Percentiles rank a stretch among this genome's conserved stretches.
phyloP scores from a whole-genome alignment of 179 eudicot species.

The Spergularia azorica region DNA sequence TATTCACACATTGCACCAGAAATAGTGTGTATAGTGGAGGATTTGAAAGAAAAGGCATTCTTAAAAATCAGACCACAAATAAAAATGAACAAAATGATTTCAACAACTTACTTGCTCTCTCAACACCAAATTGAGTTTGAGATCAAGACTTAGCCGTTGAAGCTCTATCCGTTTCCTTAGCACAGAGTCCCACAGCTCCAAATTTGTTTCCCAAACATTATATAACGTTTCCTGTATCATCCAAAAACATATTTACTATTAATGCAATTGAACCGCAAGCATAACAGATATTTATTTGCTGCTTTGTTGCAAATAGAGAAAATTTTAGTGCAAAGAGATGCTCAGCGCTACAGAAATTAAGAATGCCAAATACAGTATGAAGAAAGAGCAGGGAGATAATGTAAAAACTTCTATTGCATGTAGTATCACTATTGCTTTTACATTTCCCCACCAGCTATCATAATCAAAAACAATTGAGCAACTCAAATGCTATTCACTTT shows the following conservation, averaged over 20 bases:
- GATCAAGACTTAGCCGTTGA: constrained; percentile 56
- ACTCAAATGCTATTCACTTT: background rate
- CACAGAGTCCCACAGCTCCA: constrained; percentile 67
- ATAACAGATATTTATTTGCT: constrained; percentile 3
- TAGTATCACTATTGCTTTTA: background rate
- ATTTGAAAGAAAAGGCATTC: background rate
- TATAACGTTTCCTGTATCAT: constrained; percentile 63
- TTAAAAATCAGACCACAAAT: background rate
- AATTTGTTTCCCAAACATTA: constrained; percentile 69
- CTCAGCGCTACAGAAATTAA: no score
- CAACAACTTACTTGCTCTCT: constrained; percentile 59
- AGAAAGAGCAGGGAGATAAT: background rate
- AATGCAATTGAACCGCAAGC: background rate
- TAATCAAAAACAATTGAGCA: background rate
- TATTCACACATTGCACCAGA: background rate
- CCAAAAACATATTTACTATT: constrained; percentile 12
- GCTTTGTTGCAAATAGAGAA: background rate
- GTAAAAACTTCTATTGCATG: background rate
- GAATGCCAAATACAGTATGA: background rate
- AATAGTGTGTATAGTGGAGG: background rate
- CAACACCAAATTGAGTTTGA: constrained; percentile 61
- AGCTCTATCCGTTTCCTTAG: constrained; percentile 55
- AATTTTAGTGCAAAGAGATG: background rate
- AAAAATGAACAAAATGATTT: background rate
- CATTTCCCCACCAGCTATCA: background rate